phyloP scores from a whole-genome alignment of 352 stramenopile species.

The Pythium aristosporum region DNA sequence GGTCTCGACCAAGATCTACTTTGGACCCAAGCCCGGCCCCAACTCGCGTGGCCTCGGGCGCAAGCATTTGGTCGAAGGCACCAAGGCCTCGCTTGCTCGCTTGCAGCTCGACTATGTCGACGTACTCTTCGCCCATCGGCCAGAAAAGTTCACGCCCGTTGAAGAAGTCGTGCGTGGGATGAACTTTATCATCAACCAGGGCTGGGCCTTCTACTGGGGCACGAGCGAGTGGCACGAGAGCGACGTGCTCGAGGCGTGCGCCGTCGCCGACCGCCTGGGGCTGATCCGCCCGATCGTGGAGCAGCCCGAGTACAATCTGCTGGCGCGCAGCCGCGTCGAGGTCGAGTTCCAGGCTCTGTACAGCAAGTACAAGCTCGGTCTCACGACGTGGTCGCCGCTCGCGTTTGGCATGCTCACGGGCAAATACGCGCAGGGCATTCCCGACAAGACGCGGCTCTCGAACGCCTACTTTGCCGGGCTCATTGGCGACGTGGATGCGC shows the following conservation, averaged over 20 bases:
- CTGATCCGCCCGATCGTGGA: constrained; percentile 38
- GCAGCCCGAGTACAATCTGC: constrained; percentile 60
- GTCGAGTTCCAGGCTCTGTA: constrained; percentile 44
- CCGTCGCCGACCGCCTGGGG: constrained; percentile 32
- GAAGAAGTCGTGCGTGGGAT: constrained; percentile 53
- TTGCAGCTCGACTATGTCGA: constrained; percentile 48
- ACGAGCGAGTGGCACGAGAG: constrained; percentile 48
- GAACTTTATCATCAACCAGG: constrained; percentile 39
- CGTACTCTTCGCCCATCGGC: constrained; percentile 38
- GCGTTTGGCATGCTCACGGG: constrained; percentile 51
- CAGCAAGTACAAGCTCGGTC: constrained; percentile 38
- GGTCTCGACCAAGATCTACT: constrained; percentile 63
- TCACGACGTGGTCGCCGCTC: constrained; percentile 47
- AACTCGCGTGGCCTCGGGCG: constrained; percentile 35
- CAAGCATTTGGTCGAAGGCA: constrained; percentile 51
- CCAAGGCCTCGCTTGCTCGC: constrained; percentile 40
- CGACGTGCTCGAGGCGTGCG: constrained; percentile 43
- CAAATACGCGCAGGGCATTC: constrained; percentile 49
- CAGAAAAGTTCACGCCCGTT: constrained; percentile 34
- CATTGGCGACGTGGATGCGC: constrained; percentile 18
- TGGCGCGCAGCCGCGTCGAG: constrained; percentile 26
- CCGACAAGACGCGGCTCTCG: constrained; percentile 27
- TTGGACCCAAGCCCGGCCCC: constrained; percentile 24
- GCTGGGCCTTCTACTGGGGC: constrained; percentile 51
- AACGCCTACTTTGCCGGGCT: constrained; percentile 24